Evolutionary conservation across 805 yeast species (phyloP).

Genomic region (Candida nemodendra): DNA sequence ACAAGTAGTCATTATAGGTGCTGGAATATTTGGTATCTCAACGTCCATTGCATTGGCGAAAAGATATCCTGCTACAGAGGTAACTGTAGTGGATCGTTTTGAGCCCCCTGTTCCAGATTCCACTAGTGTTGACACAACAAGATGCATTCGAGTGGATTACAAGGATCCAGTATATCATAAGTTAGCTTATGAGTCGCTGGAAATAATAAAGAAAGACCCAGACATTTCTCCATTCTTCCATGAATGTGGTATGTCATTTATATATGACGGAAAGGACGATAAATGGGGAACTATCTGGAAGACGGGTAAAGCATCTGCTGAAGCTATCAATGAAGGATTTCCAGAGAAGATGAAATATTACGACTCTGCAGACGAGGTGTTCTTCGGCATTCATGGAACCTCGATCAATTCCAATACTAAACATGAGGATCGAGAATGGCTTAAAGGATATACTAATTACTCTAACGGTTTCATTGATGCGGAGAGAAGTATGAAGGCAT

Average conservation of each 20-base stretch:
- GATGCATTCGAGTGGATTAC: slow-evolving; percentile 27
- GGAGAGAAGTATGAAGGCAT: slow-evolving; percentile 20
- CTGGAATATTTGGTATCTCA: slow-evolving; percentile 52
- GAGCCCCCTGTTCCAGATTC: slow-evolving; percentile 30
- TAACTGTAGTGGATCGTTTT: slow-evolving; percentile 24
- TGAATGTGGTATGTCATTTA: slow-evolving; percentile 24
- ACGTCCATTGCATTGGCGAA: slow-evolving; percentile 34
- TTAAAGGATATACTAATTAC: slow-evolving; percentile 24
- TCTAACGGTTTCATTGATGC: slow-evolving; percentile 28
- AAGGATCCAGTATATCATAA: slow-evolving; percentile 19
- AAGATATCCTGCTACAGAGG: slow-evolving; percentile 17
- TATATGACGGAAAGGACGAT: slow-evolving; percentile 25
- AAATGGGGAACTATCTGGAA: slow-evolving; percentile 24
- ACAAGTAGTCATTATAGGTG: slow-evolving; percentile 39
- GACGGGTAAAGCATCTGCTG: slow-evolving; percentile 17
- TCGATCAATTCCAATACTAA: neutral
- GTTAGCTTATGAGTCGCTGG: slow-evolving; percentile 23
- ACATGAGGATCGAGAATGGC: slow-evolving; percentile 15
- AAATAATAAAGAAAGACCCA: slow-evolving; percentile 21
- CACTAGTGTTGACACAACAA: slow-evolving; percentile 27
- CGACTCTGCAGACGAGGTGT: slow-evolving; percentile 12
- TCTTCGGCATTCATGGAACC: slow-evolving; percentile 12
- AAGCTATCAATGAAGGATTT: slow-evolving; percentile 11
- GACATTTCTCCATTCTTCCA: slow-evolving; percentile 24
- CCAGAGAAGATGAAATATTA: slow-evolving; percentile 13